Base-by-base conservation (phyloP, 192 early-diverging fungal genomes). In the Mortierella hygrophila region DNA sequence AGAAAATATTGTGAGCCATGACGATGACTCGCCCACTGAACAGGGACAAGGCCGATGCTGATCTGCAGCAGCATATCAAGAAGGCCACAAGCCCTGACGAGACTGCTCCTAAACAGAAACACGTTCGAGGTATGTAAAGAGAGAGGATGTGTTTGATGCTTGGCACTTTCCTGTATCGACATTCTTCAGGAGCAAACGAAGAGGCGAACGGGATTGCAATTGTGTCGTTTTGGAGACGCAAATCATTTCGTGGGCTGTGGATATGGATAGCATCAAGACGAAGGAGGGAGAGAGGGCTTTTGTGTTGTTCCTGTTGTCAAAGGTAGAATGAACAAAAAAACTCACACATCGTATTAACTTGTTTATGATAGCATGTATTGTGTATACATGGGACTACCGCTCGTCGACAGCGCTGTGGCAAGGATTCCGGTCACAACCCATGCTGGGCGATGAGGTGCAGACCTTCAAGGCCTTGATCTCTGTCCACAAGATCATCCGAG, bases 91-190 rank as follows among this genome's bases (percentile, higher is more conserved):
- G 93, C 72, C 82, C 89, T 44, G 97, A 98, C 54, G 98, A 99
- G 82, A 93, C 94, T 42, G 95, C 98, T 6, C 98, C 98, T 74
- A 99, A 99, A 85, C 97, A 97, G 88, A 99, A 98, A 88, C 98
- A 99, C 88, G 97, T 98, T 46, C 89, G 93, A 88, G 89, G 92
- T 93, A 89, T 83, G 21, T 10, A 35, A 35, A 29, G 23, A 29
- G 26, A 68, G 60, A 72, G 42, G 21, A n/a, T 26, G 44, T 7
- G 20, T 8, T 41, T 7, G 41, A 15, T 65, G 60, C 60, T 65
- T 65, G 60, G 29, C 60, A 32, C 3, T 3, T 29, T 65, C 16
- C 42, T 41, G 29, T 70, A 1, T 70, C n/a, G n/a, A 65, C 54
- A 63, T 69, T 35, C 41, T 42, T 63, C 46, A 52, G 54, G 74